Percentiles rank a stretch among this genome's conserved stretches.
Conservation (phyloP, 192 early-diverging fungal genomes). For the Rhizoclosmatium sp. region DNA sequence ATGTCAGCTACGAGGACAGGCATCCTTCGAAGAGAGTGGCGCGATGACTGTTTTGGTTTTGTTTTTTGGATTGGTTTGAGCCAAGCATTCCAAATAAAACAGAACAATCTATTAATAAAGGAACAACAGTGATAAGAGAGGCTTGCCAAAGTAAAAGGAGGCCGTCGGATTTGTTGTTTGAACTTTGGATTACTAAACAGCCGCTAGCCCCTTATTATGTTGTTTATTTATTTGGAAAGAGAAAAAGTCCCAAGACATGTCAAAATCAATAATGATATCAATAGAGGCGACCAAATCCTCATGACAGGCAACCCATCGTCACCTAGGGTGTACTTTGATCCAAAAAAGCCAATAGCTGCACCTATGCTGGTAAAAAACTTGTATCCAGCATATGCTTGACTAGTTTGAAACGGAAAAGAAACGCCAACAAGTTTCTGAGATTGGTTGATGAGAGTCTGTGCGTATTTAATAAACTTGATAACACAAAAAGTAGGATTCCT, state of each 20-base stretch:
- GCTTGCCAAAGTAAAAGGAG: too few relatives aligned
- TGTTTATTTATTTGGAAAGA: neutral
- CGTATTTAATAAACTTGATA: neutral
- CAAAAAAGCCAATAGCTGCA: conserved; percentile 11
- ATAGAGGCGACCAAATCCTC: conserved; percentile 16
- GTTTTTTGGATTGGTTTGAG: too few relatives aligned
- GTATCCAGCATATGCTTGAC: conserved; percentile 26
- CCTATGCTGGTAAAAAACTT: conserved; percentile 32
- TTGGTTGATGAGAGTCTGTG: conserved; percentile 19
- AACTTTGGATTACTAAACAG: too few relatives aligned
- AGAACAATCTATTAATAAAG: too few relatives aligned
- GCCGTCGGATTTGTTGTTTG: too few relatives aligned
- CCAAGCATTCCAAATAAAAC: too few relatives aligned
- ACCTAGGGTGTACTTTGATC: conserved; percentile 4
- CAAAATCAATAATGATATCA: neutral
- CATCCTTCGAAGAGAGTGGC: too few relatives aligned
- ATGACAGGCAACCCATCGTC: conserved; percentile 14
- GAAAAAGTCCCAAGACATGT: conserved; percentile 13
- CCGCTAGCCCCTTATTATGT: too few relatives aligned
- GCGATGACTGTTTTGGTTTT: too few relatives aligned
- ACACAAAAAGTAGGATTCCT: neutral
- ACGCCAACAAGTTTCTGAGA: conserved; percentile 21
- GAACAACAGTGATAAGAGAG: too few relatives aligned
- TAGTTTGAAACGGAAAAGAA: conserved; percentile 4
- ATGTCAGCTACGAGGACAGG: too few relatives aligned